Evolutionary conservation across 2,329 filamentous ascomycete species (phyloP).

Genomic region (Monosporascus sp.): DNA sequence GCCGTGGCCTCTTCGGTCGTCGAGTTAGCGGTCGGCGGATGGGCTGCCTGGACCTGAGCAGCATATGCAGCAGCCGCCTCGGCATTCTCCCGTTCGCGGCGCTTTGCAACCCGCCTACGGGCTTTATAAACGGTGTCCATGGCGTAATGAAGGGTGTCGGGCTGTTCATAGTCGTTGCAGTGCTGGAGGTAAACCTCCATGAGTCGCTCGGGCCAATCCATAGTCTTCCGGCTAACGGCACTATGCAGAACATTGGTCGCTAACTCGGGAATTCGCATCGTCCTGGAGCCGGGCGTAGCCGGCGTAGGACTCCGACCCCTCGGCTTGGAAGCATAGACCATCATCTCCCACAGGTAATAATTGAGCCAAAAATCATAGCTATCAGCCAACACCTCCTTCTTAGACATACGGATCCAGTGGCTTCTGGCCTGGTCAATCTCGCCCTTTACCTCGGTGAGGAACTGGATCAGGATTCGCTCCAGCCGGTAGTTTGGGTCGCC

Average conservation of each 20-base stretch:
- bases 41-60: conserved; percentile 27
- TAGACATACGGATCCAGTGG: conserved; percentile 68
- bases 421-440: conserved; percentile 71
- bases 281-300: conserved; percentile 34
- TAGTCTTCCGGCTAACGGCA: conserved; percentile 55
- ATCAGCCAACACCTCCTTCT: conserved; percentile 61
- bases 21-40: conserved; percentile 29
- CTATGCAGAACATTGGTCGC: conserved; percentile 74
- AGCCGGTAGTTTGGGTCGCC: conserved; percentile 88
- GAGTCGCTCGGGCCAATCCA: conserved; percentile 75
- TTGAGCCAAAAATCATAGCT: conserved; percentile 92
- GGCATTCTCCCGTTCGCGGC: conserved; percentile 61
- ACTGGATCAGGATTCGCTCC: conserved; percentile 89
- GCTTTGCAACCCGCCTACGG: conserved; percentile 57
- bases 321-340: conserved; percentile 48
- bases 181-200: conserved; percentile 71
- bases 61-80: conserved; percentile 52
- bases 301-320: conserved; percentile 51
- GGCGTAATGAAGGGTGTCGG: conserved; percentile 68
- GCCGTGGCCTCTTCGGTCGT: conserved; percentile 17
- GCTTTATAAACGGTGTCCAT: conserved; percentile 69
- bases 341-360: conserved; percentile 90
- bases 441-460: conserved; percentile 77
- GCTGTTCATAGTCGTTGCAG: conserved; percentile 86
- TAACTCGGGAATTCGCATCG: conserved; percentile 59